Percentiles rank a stretch among this genome's conserved stretches.
Conservation (phyloP, 768 basidiomycete species). For the Nidula microcarpa region DNA sequence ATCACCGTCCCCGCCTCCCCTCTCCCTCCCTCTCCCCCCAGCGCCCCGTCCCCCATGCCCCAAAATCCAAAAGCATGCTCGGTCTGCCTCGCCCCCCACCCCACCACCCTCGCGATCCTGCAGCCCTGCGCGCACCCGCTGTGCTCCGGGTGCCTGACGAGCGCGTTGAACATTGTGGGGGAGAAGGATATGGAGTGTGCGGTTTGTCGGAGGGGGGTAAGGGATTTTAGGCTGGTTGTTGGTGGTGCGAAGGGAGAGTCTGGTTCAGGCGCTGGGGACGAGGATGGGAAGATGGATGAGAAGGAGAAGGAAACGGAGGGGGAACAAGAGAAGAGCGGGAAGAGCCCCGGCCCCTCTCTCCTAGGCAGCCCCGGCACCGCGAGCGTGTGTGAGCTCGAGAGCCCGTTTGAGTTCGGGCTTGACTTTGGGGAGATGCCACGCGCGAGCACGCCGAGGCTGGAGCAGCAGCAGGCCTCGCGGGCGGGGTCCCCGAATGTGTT, state of each 20-base stretch:
- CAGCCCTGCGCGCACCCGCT: constrained; percentile 74
- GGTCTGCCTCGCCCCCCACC: constrained; percentile 51
- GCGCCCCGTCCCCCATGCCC: constrained; percentile 6
- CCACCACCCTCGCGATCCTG: constrained; percentile 56
- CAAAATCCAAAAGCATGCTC: constrained; percentile 44
- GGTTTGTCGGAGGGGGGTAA: constrained; percentile 68
- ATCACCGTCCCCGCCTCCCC: constrained; percentile 3
- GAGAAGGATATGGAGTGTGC: constrained; percentile 88
- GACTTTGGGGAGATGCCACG: constrained; percentile 27
- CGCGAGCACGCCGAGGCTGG: constrained; percentile 41
- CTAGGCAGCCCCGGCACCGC: constrained; percentile 17
- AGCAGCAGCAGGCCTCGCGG: constrained; percentile 11
- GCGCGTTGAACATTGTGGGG: constrained; percentile 84
- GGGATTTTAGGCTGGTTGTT: constrained; percentile 58
- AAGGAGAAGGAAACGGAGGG: background rate
- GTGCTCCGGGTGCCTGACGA: constrained; percentile 80
- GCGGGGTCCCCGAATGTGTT: too few species aligned
- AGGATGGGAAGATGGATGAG: background rate
- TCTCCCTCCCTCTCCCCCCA: constrained; percentile 1
- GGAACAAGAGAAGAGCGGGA: constrained; percentile 18
- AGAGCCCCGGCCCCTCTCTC: constrained; percentile 32
- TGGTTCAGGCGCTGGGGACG: background rate
- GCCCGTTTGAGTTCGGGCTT: constrained; percentile 38
- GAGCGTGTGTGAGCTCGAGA: constrained; percentile 24
- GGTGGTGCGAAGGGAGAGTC: constrained; percentile 2